These are phyloP conservation scores for Rubia balearica DNA, from an alignment of 305 asterid species.

Conservation along the genomic window DNA sequence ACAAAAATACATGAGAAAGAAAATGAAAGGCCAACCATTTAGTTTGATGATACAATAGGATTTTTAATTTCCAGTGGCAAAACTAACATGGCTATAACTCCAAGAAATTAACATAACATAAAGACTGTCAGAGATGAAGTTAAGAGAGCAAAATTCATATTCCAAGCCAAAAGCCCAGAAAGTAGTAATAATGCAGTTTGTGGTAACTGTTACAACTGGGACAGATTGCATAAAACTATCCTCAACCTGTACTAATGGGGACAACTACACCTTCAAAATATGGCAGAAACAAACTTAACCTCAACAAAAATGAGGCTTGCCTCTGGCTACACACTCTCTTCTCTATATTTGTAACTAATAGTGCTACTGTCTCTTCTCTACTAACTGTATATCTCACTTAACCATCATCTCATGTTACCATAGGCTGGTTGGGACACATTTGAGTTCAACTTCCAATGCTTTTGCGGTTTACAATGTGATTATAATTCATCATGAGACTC, in stretches of 20 bases:
- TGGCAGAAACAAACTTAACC: conserved; percentile 20
- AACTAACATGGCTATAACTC: background rate
- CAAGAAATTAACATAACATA: too few species aligned
- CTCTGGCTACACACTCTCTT: conserved; percentile 16
- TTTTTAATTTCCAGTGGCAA: background rate
- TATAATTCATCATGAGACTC: conserved; percentile 65
- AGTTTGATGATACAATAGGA: background rate
- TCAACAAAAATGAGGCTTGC: conserved; percentile 33
- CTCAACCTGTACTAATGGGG: conserved; percentile 16
- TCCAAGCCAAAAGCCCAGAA: background rate
- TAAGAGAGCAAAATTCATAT: conserved; percentile 5
- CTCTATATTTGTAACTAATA: conserved; percentile 12
- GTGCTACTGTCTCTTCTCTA: conserved; percentile 19
- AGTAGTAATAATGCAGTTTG: background rate
- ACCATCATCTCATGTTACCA: conserved; percentile 16
- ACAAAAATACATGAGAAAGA: background rate
- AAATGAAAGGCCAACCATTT: background rate
- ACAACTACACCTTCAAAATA: conserved; percentile 14
- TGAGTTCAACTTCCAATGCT: background rate
- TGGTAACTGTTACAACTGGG: conserved; percentile 5
- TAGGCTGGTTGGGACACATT: background rate
- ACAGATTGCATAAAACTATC: background rate
- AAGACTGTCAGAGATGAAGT: background rate
- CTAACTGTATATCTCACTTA: background rate
- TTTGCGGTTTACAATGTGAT: conserved; percentile 25